Evolutionary conservation across 495 filamentous ascomycete species (phyloP).

Genomic region (Glutinoglossum americanum): DNA sequence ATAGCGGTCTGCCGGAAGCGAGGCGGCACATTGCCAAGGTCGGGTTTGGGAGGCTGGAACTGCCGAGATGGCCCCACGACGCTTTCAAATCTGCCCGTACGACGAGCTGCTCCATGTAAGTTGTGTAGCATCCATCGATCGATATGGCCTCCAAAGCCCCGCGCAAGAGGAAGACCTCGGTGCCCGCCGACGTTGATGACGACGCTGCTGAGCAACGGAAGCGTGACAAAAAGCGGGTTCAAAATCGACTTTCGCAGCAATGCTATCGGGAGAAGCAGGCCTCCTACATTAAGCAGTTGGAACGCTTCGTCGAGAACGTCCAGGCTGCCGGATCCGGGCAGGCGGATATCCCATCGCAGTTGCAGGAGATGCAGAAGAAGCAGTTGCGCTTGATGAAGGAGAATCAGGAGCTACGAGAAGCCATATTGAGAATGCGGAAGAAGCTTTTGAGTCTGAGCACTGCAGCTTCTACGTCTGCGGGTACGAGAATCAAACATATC

Average conservation of each 20-base stretch:
- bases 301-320: conserved; percentile 2
- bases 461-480: background rate
- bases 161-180: background rate
- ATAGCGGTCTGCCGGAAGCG: background rate
- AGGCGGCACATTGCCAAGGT: background rate
- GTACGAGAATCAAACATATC: background rate
- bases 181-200: background rate
- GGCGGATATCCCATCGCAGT: background rate
- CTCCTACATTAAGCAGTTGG: conserved; percentile 1
- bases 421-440: conserved; percentile 5
- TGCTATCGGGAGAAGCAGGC: conserved; percentile 5
- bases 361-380: background rate
- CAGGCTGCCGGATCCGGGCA: background rate
- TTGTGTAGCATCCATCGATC: background rate
- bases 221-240: conserved; percentile 4
- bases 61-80: background rate
- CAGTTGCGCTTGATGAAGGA: conserved; percentile 2
- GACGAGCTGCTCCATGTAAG: background rate
- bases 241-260: conserved; percentile 1
- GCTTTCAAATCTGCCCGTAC: background rate
- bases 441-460: conserved; percentile 2
- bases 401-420: conserved; percentile 2
- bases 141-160: background rate
- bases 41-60: background rate
- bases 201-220: background rate